Evolutionary conservation across 768 basidiomycete species (phyloP), one percentile per base, ranked within the genome.

Genomic region (Dioszegia crocea): DNA sequence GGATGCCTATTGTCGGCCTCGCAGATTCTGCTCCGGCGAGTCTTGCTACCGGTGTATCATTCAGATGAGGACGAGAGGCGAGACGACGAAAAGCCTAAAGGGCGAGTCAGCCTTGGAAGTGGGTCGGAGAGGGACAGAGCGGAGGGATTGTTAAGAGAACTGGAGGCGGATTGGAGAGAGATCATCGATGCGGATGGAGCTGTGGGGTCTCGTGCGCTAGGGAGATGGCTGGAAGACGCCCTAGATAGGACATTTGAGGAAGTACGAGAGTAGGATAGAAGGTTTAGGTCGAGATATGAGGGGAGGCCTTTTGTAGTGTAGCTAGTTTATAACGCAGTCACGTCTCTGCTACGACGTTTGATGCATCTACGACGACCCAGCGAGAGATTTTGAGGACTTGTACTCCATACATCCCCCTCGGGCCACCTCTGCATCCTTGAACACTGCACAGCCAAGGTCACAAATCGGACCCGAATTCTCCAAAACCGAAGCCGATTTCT

Each of bases 121-220:
- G 30, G 40, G 30, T 46, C 19, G 12, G 45, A 38, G 4, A 36
- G 33, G 24, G 63, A 61, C 41, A 30, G 57, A 38, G 56, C 38
- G 10, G 39, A 43, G 24, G 48, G 45, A 2, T 17, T 61, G 6
- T 27, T 58, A 21, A 44, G 60, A 27, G 64, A 65, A 45, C 36
- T 65, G 17, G 46, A 56, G 41, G 55, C 30, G 23, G 64, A 65
- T 54, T 47, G 62, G 47, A 59, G 30, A 33, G 61, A 48, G 19
- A 57, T 54, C 16, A 45, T 62, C 1, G 29, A 36, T 46, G 53
- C 19, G 4, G 53, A 50, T 11, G 62, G 57, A 30, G 58, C 59
- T 38, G 56, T 43, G 9, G 56, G 56, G 5, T 45, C 48, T 19
- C 23, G 47, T 21, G 45, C 45, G 31, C 38, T 57, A 17, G 41